Evolutionary conservation across 305 asterid species (phyloP), one percentile per base, ranked within the genome.

Genomic region (Vinca major): DNA sequence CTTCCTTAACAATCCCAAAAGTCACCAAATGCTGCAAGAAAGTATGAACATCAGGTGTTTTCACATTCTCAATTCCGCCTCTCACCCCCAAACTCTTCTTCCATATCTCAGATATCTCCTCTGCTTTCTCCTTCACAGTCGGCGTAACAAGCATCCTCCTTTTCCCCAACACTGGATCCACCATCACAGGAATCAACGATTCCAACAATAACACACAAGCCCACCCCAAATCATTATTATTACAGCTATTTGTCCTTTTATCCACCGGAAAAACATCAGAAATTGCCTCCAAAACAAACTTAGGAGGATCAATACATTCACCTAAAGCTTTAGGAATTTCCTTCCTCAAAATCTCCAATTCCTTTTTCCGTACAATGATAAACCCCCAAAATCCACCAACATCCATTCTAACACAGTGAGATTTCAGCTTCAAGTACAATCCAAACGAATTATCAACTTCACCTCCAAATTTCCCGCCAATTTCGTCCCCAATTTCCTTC

Each of bases 201-300:
- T 93, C 97, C 86, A 93, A 63, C 82, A 93, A 71, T 87, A 93
- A 74, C 64, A 93, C 99, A 64, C 99, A 93, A 33, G 99, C 97
- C 99, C 99, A 93, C 1, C 99, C 99, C 82, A 93, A 82, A 85
- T n/a, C n/a, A n/a, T n/a, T n/a, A n/a, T n/a, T n/a, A n/a, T n/a
- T n/a, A n/a, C n/a, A 71, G n/a, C n/a, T n/a, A n/a, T n/a, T n/a
- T n/a, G n/a, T n/a, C 57, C 87, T 70, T 1, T 70, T 77, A 73
- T 85, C 88, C 75, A 88, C 81, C 2, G 99, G 97, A 48, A 93
- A 93, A 48, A 89, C 99, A 84, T 87, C 95, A 0, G 99, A 90
- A 54, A 93, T 89, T 62, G 99, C 90, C 70, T 93, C 99, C 60
- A 93, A 67, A 7, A 93, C 97, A 63, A 93, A 88, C 67, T 87